These are phyloP conservation scores for Hyaloscypha hepaticicola DNA, from an alignment of 495 filamentous ascomycete genomes.

Conservation along the genomic window DNA sequence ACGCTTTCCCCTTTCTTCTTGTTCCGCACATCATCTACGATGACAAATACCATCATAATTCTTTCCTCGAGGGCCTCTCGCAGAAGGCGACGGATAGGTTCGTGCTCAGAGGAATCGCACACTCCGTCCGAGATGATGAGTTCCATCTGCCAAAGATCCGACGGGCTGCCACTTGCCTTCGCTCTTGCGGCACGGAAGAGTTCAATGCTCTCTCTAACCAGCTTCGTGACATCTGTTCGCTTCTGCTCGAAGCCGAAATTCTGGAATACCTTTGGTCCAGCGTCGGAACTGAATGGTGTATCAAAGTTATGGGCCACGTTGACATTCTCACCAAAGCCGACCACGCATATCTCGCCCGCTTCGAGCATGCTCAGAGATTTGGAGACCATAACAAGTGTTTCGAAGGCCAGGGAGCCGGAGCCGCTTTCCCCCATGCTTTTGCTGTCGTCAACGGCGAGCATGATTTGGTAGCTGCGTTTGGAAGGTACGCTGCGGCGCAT, in stretches of 20 bases:
- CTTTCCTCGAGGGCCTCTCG: slow-evolving; percentile 85
- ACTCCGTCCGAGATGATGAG: slow-evolving; percentile 92
- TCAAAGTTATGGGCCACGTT: slow-evolving; percentile 88
- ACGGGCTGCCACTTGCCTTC: slow-evolving; percentile 52
- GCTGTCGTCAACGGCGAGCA: slow-evolving; percentile 95
- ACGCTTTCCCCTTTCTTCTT: slow-evolving; percentile 55
- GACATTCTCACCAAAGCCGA: slow-evolving; percentile 84
- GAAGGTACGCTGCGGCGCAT: slow-evolving; percentile 88
- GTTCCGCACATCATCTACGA: slow-evolving; percentile 74
- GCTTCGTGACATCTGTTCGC: slow-evolving; percentile 76
- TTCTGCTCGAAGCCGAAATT: slow-evolving; percentile 84
- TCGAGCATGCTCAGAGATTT: slow-evolving; percentile 87
- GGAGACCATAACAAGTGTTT: slow-evolving; percentile 86
- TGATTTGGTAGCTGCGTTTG: slow-evolving; percentile 93
- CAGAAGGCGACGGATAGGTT: slow-evolving; percentile 74
- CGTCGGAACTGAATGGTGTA: slow-evolving; percentile 77
- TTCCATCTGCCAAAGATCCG: slow-evolving; percentile 94
- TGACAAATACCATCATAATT: slow-evolving; percentile 97
- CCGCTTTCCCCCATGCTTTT: slow-evolving; percentile 83
- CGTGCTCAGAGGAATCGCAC: slow-evolving; percentile 74
- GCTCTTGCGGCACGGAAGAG: slow-evolving; percentile 76
- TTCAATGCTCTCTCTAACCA: slow-evolving; percentile 73
- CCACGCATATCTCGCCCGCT: slow-evolving; percentile 82
- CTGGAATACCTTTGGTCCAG: slow-evolving; percentile 77
- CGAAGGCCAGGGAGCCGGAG: slow-evolving; percentile 72